Base-by-base conservation (phyloP, 768 basidiomycete species). In the Crepidotus variabilis region DNA sequence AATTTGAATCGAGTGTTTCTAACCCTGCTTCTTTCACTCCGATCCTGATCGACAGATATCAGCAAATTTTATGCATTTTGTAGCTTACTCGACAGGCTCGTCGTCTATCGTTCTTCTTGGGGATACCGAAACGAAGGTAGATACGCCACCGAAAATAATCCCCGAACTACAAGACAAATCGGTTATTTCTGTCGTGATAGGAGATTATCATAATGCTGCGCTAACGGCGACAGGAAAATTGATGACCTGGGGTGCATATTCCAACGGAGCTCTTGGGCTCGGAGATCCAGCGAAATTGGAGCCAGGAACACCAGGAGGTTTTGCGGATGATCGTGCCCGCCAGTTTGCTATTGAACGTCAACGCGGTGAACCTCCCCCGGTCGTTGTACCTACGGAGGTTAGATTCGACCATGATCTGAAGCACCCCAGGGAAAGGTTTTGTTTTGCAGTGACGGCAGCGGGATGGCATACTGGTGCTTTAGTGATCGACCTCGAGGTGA, bases 391-490 rank as follows among this genome's bases (percentile, higher is more conserved):
- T 0, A 80, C 85, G 0, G 83, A 85, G 68, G 87, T 95, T 45
- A 73, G 78, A 57, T 95, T 95, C 64, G 85, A 86, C 61, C 78
- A 84, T 60, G 75, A 68, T n/a, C 71, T 69, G 53, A 80, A 52
- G 33, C 49, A 77, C 63, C 72, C 69, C 49, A 82, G 76, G 56
- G 75, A 85, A 49, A 76, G 78, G 60, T 97, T 90, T 65, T 92
- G 90, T 62, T 90, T 96, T 61, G 81, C 81, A 0, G 85, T 87
- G 5, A 81, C 92, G 4, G 92, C 94, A 2, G 80, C 84, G 0
- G 95, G 95, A 9, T 96, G 94, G 94, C 95, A 98, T 64, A 89
- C 82, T 55, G 94, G 93, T 7, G 92, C 93, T 1, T 74, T 98
- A 48, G 90, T 92, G 2, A 86, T 96, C 39, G 90, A 93, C 67